phyloP scores from a whole-genome alignment of 768 basidiomycete genomes.

The Boletus tomentosulus region DNA sequence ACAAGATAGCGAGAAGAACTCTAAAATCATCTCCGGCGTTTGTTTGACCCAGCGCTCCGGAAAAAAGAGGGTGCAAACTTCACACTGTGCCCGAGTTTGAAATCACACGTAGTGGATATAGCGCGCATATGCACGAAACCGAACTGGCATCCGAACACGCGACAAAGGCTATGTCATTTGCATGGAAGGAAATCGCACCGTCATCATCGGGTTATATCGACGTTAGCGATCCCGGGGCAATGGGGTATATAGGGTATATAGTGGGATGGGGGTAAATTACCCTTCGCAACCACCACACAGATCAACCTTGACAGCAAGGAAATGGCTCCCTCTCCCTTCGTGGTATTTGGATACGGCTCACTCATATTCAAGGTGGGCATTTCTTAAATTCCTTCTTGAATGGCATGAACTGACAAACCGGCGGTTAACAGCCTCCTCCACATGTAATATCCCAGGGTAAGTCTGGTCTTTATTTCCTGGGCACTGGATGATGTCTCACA shows the following conservation, averaged over 20 bases:
- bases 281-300: background rate
- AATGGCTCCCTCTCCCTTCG: slow-evolving; percentile 36
- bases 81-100: background rate
- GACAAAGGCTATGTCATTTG: background rate
- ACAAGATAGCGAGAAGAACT: background rate
- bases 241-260: slow-evolving; percentile 13
- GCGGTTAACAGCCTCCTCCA: slow-evolving; percentile 60
- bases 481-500: background rate
- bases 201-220: background rate
- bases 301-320: background rate
- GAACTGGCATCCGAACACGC: background rate
- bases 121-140: background rate
- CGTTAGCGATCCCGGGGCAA: background rate
- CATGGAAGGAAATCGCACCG: background rate
- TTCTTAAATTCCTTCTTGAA: background rate
- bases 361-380: slow-evolving; percentile 71
- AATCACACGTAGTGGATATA: background rate
- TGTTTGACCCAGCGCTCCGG: background rate
- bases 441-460: slow-evolving; percentile 65
- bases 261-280: background rate
- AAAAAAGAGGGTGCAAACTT: background rate
- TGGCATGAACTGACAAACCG: background rate
- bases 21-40: background rate
- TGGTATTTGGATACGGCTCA: slow-evolving; percentile 88
- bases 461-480: background rate